Conservation (phyloP, 2,329 filamentous ascomycete genomes). For the Alternaria dauci region DNA sequence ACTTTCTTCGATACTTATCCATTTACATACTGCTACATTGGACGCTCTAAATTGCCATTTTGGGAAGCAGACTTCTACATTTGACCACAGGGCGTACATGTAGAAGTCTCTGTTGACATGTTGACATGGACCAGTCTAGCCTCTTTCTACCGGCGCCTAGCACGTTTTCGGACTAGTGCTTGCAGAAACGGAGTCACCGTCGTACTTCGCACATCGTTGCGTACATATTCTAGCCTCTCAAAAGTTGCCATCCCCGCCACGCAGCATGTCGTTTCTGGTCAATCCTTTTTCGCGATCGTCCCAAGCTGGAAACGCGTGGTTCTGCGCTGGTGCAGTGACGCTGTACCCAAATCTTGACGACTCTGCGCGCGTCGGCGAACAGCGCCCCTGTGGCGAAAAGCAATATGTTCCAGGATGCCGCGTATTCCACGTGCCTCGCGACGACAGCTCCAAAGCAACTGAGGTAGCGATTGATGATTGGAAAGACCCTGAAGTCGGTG, state of each 20-base stretch:
- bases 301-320: slow-evolving; percentile 35
- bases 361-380: slow-evolving; percentile 24
- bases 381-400: slow-evolving; percentile 23
- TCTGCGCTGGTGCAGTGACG: slow-evolving; percentile 29
- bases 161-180: not conserved
- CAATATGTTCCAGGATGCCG: slow-evolving; percentile 29
- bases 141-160: not conserved
- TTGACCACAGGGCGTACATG: slow-evolving; percentile 13
- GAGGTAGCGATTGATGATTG: slow-evolving; percentile 38
- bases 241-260: not conserved
- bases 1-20: not conserved
- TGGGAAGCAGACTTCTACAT: not conserved
- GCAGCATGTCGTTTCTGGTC: slow-evolving; percentile 28
- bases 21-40: not conserved
- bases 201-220: not conserved
- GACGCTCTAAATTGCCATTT: not conserved
- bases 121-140: slow-evolving; percentile 5
- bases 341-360: slow-evolving; percentile 32
- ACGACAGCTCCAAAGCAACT: slow-evolving; percentile 28
- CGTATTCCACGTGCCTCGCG: slow-evolving; percentile 35
- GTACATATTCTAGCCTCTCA: slow-evolving; percentile 1
- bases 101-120: slow-evolving; percentile 8
- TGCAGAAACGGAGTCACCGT: not conserved
- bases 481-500: slow-evolving; percentile 32
- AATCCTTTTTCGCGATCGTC: slow-evolving; percentile 33